Base-by-base conservation (phyloP, 2,329 filamentous ascomycete species). In the Septoria petroselini region DNA sequence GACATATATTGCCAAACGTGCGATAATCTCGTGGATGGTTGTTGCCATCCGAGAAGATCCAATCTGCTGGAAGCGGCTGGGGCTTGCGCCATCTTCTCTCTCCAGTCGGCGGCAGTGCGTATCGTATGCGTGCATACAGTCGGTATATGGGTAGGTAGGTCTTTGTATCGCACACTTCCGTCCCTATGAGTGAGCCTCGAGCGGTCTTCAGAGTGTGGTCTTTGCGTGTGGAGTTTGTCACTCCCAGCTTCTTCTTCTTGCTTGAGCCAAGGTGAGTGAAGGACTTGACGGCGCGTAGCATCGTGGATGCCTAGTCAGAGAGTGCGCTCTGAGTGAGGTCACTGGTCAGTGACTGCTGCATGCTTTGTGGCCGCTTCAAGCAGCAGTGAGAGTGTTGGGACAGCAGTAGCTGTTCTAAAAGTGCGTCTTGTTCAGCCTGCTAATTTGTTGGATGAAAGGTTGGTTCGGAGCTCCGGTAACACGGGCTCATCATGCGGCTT, bases 21-120 rank as follows among this genome's bases (percentile, higher is more conserved):
- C 52, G 41, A 47, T 53, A 57, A 17, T 57, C 46, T 18, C 55
- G 31, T 5, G 52, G 46, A 21, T 52, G 41, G 17, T 50, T 51
- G 47, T 54, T 53, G 23, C 52, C 52, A 33, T 57, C 45, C 11
- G 48, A 52, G 39, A 57, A 57, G 37, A 54, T 41, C 55, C 55
- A 57, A 19, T 57, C 55, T 14, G 49, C 21, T 7, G 55, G 55
- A 11, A 57, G 31, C 7, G 52, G 55, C 31, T 54, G 41, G 8
- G 55, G 55, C n/a, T 53, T 57, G 9, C 47, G 39, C 55, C 55
- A 57, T 46, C 55, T 43, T 38, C 52, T 27, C 7, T 53, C 49
- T 29, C 55, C 48, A 3, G 41, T 45, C 7, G 54, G 54, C 11
- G 54, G 54, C 15, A 57, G 30, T 6, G 54, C 54, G 29, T 57